Evolutionary conservation across 176 grass and related monocot species (phyloP).

Genomic region (Miscanthus lutarioriparius): DNA sequence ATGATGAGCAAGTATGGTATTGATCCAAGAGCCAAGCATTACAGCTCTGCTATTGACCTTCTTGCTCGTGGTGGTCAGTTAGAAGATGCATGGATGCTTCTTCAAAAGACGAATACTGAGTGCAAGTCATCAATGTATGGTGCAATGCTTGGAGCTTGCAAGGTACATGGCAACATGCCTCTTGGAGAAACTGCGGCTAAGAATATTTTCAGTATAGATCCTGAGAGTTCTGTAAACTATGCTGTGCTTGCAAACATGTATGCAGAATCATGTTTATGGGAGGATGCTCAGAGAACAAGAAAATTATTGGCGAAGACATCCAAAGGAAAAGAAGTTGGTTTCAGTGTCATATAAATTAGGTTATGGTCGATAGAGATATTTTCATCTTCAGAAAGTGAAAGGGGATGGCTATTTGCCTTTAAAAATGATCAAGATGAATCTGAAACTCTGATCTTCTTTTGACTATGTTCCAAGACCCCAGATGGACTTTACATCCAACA

Average conservation of each 20-base stretch:
- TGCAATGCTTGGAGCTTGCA: conserved; percentile 80
- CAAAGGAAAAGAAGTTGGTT: conserved; percentile 51
- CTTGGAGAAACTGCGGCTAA: conserved; percentile 61
- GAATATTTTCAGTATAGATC: conserved; percentile 54
- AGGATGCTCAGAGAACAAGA: conserved; percentile 60
- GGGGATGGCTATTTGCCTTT: neutral
- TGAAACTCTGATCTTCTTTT: conserved; percentile 12
- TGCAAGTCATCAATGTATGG: conserved; percentile 66
- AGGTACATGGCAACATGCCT: conserved; percentile 48
- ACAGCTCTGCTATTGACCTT: conserved; percentile 76
- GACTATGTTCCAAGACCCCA: neutral
- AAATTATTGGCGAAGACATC: conserved; percentile 53
- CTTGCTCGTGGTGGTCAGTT: conserved; percentile 73
- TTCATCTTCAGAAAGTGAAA: neutral
- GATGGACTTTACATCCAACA: neutral
- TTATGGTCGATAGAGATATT: neutral
- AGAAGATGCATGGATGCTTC: conserved; percentile 69
- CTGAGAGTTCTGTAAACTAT: conserved; percentile 66
- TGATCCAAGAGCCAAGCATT: conserved; percentile 76
- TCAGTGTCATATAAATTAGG: conserved; percentile 46
- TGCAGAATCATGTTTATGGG: conserved; percentile 66
- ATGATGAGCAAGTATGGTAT: conserved; percentile 78
- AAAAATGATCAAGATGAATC: neutral
- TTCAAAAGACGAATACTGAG: conserved; percentile 44
- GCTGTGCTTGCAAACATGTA: conserved; percentile 77